These are phyloP conservation scores for Penicillium steckii DNA, from an alignment of 495 filamentous ascomycete genomes.

Conservation along the genomic window DNA sequence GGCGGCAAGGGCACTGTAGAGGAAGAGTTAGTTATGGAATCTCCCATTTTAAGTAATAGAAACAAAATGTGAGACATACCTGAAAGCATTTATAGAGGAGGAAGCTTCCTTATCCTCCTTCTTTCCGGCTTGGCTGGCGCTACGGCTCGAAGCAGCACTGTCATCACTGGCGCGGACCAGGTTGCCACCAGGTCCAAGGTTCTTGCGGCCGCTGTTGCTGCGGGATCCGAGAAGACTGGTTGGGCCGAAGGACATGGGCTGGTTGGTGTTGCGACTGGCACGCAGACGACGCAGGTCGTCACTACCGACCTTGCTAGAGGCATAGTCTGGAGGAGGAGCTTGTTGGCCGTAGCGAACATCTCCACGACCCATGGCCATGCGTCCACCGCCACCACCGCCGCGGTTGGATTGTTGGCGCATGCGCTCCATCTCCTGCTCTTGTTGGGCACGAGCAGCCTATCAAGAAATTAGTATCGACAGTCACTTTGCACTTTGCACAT, in stretches of 20 bases:
- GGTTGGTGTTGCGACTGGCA: slow-evolving; percentile 61
- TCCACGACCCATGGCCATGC: slow-evolving; percentile 72
- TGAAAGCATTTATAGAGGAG: slow-evolving; percentile 82
- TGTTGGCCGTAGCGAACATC: slow-evolving; percentile 71
- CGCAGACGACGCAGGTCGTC: slow-evolving; percentile 84
- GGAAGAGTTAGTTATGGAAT: slow-evolving; percentile 1
- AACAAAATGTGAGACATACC: slow-evolving; percentile 49
- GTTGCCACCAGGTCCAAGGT: slow-evolving; percentile 67
- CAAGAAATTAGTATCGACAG: too few relatives aligned
- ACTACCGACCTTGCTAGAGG: slow-evolving; percentile 77
- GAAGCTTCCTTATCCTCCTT: slow-evolving; percentile 66
- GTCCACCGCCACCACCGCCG: slow-evolving; percentile 54
- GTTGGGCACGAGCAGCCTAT: slow-evolving; percentile 69
- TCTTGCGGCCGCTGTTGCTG: slow-evolving; percentile 81
- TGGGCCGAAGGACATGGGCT: slow-evolving; percentile 63
- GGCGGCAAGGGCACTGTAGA: slow-evolving; percentile 54
- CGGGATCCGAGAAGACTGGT: slow-evolving; percentile 76
- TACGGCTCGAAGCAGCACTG: slow-evolving; percentile 79
- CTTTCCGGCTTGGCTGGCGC: slow-evolving; percentile 73
- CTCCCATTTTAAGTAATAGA: not conserved
- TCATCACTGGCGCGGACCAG: slow-evolving; percentile 73
- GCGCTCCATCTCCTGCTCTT: slow-evolving; percentile 57
- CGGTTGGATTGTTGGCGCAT: slow-evolving; percentile 46
- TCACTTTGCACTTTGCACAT: too few relatives aligned
- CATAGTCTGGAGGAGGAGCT: slow-evolving; percentile 65